A percentile compares a stretch with the other conserved stretches of the same genome.
These are phyloP conservation scores for Theileria sp. DNA, from an alignment of 169 alveolate genomes.

Conservation along the genomic window DNA sequence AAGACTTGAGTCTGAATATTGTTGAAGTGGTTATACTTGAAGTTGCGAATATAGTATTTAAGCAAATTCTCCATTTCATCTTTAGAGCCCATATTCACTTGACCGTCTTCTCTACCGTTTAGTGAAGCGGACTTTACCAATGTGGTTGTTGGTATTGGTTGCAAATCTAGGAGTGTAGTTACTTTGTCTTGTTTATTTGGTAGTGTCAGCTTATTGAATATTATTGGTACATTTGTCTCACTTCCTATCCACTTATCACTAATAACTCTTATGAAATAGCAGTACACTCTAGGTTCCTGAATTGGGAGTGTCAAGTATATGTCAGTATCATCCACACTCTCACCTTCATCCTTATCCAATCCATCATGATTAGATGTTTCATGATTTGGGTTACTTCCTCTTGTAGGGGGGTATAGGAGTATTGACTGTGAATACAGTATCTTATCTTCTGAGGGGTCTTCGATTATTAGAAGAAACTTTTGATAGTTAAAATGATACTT, in stretches of 20 bases:
- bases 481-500: constrained; percentile 91
- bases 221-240: constrained; percentile 68
- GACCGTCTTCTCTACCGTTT: constrained; percentile 24
- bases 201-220: constrained; percentile 76
- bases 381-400: not conserved
- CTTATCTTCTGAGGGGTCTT: constrained; percentile 94
- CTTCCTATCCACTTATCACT: constrained; percentile 90
- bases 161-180: constrained; percentile 93
- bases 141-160: constrained; percentile 86
- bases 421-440: constrained; percentile 92
- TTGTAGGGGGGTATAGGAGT: constrained; percentile 44
- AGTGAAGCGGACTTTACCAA: constrained; percentile 14
- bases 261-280: constrained; percentile 93
- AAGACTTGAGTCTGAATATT: constrained; percentile 72
- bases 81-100: not conserved
- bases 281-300: constrained; percentile 94
- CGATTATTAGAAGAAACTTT: constrained; percentile 94
- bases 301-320: constrained; percentile 94
- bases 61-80: constrained; percentile 16
- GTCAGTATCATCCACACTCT: constrained; percentile 73
- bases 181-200: constrained; percentile 91
- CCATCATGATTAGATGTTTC: not conserved
- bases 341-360: constrained; percentile 55
- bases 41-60: constrained; percentile 16
- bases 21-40: constrained; percentile 55